phyloP scores from a whole-genome alignment of 331 rosid species.

The Telfairia occidentalis region DNA sequence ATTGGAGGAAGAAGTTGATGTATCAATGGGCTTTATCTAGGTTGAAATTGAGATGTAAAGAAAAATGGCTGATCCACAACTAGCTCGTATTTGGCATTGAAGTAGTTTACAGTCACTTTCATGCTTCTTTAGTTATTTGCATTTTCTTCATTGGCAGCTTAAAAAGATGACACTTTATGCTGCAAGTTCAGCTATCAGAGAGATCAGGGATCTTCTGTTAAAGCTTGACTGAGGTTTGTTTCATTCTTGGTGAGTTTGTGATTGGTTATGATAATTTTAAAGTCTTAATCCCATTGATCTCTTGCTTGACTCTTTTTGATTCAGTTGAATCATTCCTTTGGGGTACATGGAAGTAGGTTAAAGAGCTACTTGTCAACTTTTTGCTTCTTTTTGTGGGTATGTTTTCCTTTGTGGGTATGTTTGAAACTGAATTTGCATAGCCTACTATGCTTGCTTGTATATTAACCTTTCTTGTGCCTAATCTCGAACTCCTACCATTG shows the following conservation, averaged over 20 bases:
- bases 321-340: neutral
- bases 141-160: constrained; percentile 31
- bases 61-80: neutral
- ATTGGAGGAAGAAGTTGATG: neutral
- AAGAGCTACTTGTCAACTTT: neutral
- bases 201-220: constrained; percentile 30
- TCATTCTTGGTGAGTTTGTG: neutral
- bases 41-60: neutral
- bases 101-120: constrained; percentile 10
- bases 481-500: neutral
- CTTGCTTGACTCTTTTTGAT: neutral
- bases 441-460: neutral
- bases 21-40: neutral
- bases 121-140: constrained; percentile 2
- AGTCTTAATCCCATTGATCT: neutral
- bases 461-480: neutral
- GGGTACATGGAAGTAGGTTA: neutral
- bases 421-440: neutral
- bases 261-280: neutral
- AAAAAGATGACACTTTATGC: constrained; percentile 63
- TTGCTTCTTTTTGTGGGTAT: neutral
- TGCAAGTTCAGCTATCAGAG: constrained; percentile 49
- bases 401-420: neutral
- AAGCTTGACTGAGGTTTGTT: constrained; percentile 29
- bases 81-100: neutral